A percentile compares a stretch with the other conserved stretches of the same genome.
Evolutionary conservation across 164 flowering plant species (phyloP).

Genomic region (Cinnamomum micranthum): DNA sequence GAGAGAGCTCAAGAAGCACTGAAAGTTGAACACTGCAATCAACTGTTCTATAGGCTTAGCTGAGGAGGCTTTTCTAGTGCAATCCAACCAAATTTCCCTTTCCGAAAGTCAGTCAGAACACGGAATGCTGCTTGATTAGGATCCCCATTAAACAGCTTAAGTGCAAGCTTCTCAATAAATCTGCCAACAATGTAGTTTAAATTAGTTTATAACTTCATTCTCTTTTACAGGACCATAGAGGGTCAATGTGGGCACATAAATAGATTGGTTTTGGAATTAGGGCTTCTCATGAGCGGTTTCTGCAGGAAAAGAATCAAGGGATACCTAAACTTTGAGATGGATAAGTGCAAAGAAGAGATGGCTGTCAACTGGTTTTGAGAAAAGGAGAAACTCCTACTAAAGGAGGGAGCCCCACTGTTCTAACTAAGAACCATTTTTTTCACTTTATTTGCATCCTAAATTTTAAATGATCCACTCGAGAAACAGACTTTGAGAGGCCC

Average conservation of each 20-base stretch:
- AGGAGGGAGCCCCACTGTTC: background rate
- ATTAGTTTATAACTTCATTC: slow-evolving; percentile 1
- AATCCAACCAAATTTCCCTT: slow-evolving; percentile 93
- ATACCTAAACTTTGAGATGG: background rate
- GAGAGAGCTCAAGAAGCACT: background rate
- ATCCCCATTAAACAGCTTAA: slow-evolving; percentile 78
- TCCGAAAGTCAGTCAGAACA: slow-evolving; percentile 76
- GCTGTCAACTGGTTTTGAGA: background rate
- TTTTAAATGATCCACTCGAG: background rate
- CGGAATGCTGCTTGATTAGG: slow-evolving; percentile 85
- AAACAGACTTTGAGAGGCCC: background rate
- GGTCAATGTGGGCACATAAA: background rate
- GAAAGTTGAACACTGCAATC: background rate
- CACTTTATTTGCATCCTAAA: background rate
- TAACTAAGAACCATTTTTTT: background rate
- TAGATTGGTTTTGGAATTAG: background rate
- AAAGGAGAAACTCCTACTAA: background rate
- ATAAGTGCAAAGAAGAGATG: background rate
- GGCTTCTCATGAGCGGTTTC: background rate
- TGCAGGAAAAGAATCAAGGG: background rate
- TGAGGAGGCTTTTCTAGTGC: slow-evolving; percentile 85
- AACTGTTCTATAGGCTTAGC: background rate
- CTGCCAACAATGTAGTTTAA: slow-evolving; percentile 33
- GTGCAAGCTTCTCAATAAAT: slow-evolving; percentile 72
- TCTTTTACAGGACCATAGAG: background rate